Percentiles rank a stretch among this genome's conserved stretches.
Conservation (phyloP, 2,329 filamentous ascomycete genomes). For the Fusarium pseudograminearum region DNA sequence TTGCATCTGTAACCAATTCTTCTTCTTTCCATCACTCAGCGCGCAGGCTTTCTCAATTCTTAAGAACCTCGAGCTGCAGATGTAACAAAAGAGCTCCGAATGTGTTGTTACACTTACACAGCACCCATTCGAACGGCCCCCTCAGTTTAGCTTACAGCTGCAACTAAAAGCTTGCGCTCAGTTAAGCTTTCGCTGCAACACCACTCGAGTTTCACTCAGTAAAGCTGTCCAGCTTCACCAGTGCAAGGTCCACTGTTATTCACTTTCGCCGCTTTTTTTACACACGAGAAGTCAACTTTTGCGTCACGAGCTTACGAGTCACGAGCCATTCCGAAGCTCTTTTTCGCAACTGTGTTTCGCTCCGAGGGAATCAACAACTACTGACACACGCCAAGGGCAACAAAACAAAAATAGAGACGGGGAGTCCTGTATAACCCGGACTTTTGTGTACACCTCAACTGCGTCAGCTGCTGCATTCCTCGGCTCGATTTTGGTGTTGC, state of each 20-base stretch:
- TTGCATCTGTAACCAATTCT: conserved; percentile 30
- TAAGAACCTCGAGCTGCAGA: conserved; percentile 32
- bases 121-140: conserved; percentile 29
- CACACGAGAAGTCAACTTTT: conserved; percentile 35
- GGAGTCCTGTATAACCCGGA: conserved; percentile 25
- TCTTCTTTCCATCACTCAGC: conserved; percentile 35
- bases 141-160: conserved; percentile 24
- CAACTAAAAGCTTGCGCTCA: conserved; percentile 36
- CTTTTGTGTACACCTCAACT: conserved; percentile 17
- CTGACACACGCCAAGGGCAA: conserved; percentile 27
- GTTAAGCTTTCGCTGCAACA: conserved; percentile 40
- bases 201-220: conserved; percentile 30
- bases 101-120: conserved; percentile 48
- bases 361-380: conserved; percentile 10
- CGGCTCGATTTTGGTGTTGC: conserved; percentile 23
- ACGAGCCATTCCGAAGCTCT: conserved; percentile 27
- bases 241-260: conserved; percentile 36
- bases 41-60: conserved; percentile 39
- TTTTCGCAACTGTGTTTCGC: conserved; percentile 25
- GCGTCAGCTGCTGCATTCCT: conserved; percentile 31
- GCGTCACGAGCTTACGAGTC: conserved; percentile 45
- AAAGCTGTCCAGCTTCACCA: conserved; percentile 35
- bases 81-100: conserved; percentile 27
- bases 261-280: conserved; percentile 31
- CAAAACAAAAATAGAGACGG: conserved; percentile 21